phyloP scores from a whole-genome alignment of 305 asterid species.

The Euphrasia arctica region DNA sequence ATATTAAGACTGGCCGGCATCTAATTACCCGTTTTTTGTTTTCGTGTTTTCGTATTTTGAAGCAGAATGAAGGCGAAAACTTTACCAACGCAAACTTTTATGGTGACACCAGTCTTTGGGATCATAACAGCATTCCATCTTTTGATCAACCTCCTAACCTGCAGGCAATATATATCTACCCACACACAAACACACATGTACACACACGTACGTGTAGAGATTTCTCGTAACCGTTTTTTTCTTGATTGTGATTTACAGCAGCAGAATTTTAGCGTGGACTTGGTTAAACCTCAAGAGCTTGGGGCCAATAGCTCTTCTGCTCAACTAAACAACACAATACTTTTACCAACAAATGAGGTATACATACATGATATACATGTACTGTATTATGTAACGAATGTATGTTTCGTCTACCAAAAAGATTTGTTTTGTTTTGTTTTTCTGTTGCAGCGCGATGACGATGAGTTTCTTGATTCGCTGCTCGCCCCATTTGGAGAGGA shows the following conservation, averaged over 20 bases:
- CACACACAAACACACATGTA: too few relatives aligned
- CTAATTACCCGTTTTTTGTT: neutral
- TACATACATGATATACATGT: neutral
- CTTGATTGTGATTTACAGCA: constrained; percentile 9
- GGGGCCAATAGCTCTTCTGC: constrained; percentile 15
- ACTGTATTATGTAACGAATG: too few relatives aligned
- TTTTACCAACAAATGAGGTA: constrained; percentile 24
- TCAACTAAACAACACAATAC: constrained; percentile 11
- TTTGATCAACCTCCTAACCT: constrained; percentile 22
- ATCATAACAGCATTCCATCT: constrained; percentile 12
- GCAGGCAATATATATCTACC: constrained; percentile 21
- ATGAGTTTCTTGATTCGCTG: constrained; percentile 39
- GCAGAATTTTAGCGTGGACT: constrained; percentile 17
- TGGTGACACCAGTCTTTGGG: constrained; percentile 15
- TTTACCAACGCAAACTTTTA: constrained; percentile 10
- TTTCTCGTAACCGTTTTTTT: neutral
- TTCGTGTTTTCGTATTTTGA: neutral
- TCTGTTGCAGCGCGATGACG: constrained; percentile 38
- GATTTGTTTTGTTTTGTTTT: neutral
- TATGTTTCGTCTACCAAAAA: too few relatives aligned
- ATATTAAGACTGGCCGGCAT: neutral
- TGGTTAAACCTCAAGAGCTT: constrained; percentile 21
- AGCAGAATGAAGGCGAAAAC: constrained; percentile 28
- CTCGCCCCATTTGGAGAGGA: constrained; percentile 38
- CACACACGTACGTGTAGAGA: too few relatives aligned